phyloP scores from a whole-genome alignment of 2,329 filamentous ascomycete genomes.

The Lachnellula cervina region DNA sequence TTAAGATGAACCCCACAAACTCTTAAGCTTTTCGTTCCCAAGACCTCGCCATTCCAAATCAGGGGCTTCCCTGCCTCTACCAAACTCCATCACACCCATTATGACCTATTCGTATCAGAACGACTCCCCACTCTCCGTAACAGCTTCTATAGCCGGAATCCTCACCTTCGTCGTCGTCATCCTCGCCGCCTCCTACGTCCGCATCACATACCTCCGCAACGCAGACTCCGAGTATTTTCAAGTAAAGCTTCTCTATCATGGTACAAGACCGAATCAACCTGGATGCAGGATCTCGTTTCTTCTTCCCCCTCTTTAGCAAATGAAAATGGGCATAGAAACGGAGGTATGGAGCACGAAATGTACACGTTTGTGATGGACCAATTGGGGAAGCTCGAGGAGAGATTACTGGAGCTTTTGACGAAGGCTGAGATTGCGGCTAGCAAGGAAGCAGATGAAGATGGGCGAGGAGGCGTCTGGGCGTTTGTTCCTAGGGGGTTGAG shows the following conservation, averaged over 20 bases:
- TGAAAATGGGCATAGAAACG: conserved; percentile 22
- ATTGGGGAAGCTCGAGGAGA: conserved; percentile 39
- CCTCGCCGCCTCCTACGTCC: conserved; percentile 39
- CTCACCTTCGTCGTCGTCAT: conserved; percentile 45
- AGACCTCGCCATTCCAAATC: neutral
- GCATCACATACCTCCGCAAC: conserved; percentile 42
- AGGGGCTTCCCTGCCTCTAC: neutral
- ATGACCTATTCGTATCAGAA: conserved; percentile 2
- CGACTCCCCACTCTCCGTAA: conserved; percentile 43
- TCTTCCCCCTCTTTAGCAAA: conserved; percentile 11
- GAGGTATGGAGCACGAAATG: conserved; percentile 40
- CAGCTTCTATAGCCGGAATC: conserved; percentile 41
- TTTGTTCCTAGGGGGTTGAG: conserved; percentile 36
- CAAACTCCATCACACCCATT: neutral
- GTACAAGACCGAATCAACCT: conserved; percentile 46
- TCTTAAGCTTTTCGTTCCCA: neutral
- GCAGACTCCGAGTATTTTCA: conserved; percentile 44
- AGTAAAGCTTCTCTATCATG: conserved; percentile 43
- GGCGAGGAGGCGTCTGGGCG: conserved; percentile 33
- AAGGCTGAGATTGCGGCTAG: conserved; percentile 37
- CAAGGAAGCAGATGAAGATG: conserved; percentile 13
- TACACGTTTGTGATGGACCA: conserved; percentile 45
- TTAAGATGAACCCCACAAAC: neutral
- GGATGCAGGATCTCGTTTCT: conserved; percentile 40
- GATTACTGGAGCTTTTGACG: conserved; percentile 41